Percentiles rank a stretch among this genome's conserved stretches.
Evolutionary conservation across 1,284 basidiomycete species (phyloP).

Genomic region (Cryptococcus hybrid): DNA sequence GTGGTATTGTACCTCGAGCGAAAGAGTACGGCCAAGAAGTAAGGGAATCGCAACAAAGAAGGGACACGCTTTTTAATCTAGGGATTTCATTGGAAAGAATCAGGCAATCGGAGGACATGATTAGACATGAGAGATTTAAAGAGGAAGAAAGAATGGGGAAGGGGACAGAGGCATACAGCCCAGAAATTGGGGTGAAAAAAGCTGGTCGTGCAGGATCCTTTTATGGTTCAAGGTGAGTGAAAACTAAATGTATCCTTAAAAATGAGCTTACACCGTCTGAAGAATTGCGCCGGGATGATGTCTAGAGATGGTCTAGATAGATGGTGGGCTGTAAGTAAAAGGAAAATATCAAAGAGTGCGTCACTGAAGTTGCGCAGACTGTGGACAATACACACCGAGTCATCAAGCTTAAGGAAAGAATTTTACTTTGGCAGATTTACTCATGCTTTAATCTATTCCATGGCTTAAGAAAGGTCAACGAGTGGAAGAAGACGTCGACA

Average conservation of each 20-base stretch:
- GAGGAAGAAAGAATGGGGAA: constrained; percentile 28
- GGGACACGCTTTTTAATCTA: background rate
- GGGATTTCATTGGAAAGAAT: constrained; percentile 3
- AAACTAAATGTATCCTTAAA: background rate
- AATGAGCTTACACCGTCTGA: background rate
- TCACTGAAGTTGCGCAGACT: constrained; percentile 3
- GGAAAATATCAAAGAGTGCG: background rate
- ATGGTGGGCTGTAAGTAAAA: constrained; percentile 13
- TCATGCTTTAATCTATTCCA: background rate
- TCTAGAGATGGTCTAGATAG: constrained; percentile 10
- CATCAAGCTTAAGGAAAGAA: background rate
- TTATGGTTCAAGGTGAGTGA: constrained; percentile 46
- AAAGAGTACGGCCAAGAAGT: constrained; percentile 8
- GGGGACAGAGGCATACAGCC: constrained; percentile 34
- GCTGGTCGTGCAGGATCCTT: constrained; percentile 50
- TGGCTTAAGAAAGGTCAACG: background rate
- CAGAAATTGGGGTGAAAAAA: constrained; percentile 30
- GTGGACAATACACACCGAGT: constrained; percentile 5
- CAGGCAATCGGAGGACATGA: constrained; percentile 3
- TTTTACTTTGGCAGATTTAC: background rate
- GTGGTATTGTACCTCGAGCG: constrained; percentile 24
- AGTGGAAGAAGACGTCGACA: background rate
- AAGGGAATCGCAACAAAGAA: constrained; percentile 6
- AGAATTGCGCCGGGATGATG: constrained; percentile 19
- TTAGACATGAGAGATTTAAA: constrained; percentile 8